These are phyloP conservation scores for Ophiostoma angusticollis DNA, from an alignment of 2,329 filamentous ascomycete genomes.

Conservation along the genomic window DNA sequence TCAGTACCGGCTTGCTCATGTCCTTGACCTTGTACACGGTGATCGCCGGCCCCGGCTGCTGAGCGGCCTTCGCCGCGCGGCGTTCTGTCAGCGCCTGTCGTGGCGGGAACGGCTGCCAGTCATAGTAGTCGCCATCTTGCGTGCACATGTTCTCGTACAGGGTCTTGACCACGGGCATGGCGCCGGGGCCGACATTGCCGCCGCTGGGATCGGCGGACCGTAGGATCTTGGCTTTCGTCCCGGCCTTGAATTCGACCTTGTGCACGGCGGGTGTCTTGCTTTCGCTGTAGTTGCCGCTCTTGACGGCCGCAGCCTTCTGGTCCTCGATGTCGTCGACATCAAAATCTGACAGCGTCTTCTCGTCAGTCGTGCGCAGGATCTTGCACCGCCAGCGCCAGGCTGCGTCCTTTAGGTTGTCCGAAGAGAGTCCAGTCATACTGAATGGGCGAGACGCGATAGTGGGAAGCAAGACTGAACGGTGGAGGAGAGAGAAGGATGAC, in stretches of 20 bases:
- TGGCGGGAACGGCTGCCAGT: constrained; percentile 30
- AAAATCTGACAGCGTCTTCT: constrained; percentile 17
- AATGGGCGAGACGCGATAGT: neutral
- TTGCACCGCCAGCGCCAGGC: constrained; percentile 18
- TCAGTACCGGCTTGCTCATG: constrained; percentile 25
- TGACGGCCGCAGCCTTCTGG: too few relatives aligned
- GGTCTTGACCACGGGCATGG: constrained; percentile 22
- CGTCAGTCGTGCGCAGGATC: constrained; percentile 13
- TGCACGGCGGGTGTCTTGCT: neutral
- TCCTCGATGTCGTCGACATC: constrained; percentile 7
- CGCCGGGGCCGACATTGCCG: constrained; percentile 11
- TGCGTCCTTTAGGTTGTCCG: constrained; percentile 8
- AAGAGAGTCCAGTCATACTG: too few relatives aligned
- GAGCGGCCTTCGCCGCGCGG: too few relatives aligned
- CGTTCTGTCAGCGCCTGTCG: constrained; percentile 29
- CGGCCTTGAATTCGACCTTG: neutral
- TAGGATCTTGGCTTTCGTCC: neutral
- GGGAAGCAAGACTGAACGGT: too few relatives aligned
- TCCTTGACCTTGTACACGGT: constrained; percentile 35
- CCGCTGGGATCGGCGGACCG: too few relatives aligned
- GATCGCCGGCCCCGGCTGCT: too few relatives aligned
- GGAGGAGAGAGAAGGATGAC: too few relatives aligned
- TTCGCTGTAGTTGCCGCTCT: neutral
- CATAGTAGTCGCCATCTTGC: constrained; percentile 16
- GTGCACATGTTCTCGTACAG: constrained; percentile 25